Conservation (phyloP, 257 asterid genomes). For the Solanum piurae region DNA sequence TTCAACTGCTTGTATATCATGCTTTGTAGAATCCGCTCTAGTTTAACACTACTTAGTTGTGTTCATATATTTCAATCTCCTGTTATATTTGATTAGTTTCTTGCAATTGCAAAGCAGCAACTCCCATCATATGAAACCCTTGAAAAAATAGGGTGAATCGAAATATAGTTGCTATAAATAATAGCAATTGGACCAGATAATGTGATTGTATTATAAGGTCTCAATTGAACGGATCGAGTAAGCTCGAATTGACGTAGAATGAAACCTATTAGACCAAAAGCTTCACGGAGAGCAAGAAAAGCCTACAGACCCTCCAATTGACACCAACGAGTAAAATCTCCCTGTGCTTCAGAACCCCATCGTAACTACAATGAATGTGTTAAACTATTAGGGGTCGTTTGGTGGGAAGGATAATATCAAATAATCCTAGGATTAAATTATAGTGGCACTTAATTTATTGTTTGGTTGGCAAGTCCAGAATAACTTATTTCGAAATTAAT, state of each 20-base stretch:
- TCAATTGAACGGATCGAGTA: fast-evolving
- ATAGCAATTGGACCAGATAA: not conserved
- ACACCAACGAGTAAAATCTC: not conserved
- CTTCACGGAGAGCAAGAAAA: not conserved
- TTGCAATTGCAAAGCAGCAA: too few species aligned
- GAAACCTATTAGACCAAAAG: not conserved
- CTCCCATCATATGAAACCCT: not conserved
- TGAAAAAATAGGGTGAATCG: not conserved
- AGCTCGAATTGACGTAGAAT: not conserved
- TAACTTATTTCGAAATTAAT: too few species aligned
- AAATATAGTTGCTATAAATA: not conserved
- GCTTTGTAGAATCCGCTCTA: not conserved
- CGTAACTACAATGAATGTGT: not conserved
- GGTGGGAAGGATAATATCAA: not conserved
- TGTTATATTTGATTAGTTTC: not conserved
- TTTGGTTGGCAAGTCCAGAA: not conserved
- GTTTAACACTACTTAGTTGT: not conserved
- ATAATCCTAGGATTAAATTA: too few species aligned
- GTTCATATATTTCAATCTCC: not conserved
- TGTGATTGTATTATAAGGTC: not conserved
- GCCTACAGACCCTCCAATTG: not conserved
- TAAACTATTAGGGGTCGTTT: not conserved
- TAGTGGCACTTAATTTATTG: not conserved
- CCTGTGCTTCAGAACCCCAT: not conserved
- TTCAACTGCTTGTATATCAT: not conserved